Evolutionary conservation across 768 basidiomycete species (phyloP).

Genomic region (Naganishia antarctica): DNA sequence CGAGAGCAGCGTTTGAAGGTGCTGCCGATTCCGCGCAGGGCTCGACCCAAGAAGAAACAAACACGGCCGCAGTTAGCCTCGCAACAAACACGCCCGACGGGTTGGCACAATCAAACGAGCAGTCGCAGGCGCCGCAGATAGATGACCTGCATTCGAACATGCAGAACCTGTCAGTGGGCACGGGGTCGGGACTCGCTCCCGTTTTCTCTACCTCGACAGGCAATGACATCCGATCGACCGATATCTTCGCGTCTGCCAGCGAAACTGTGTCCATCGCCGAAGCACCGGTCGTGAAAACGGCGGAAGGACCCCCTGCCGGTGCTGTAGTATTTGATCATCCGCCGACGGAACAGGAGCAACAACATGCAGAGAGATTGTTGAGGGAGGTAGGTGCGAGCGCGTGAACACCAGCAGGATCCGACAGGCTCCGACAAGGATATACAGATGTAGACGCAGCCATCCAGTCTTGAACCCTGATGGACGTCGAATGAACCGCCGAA

Average conservation of each 20-base stretch:
- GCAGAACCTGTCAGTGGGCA: not conserved
- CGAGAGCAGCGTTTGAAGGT: constrained; percentile 36
- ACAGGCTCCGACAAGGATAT: too few relatives aligned
- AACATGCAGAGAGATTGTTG: constrained; percentile 25
- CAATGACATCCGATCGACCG: not conserved
- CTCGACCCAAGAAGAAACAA: not conserved
- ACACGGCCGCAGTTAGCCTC: not conserved
- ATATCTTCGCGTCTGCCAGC: not conserved
- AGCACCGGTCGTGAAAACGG: constrained; percentile 32
- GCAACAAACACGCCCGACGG: not conserved
- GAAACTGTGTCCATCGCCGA: constrained; percentile 21
- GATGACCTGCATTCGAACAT: constrained; percentile 1
- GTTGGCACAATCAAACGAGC: not conserved
- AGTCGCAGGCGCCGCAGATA: not conserved
- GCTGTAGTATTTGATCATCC: constrained; percentile 46
- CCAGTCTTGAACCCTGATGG: too few relatives aligned
- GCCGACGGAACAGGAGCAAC: constrained; percentile 37
- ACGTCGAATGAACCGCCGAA: too few relatives aligned
- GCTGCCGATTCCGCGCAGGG: not conserved
- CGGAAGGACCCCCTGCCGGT: constrained; percentile 41
- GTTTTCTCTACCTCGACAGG: too few relatives aligned
- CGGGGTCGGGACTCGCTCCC: not conserved
- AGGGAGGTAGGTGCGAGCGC: not conserved
- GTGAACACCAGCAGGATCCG: not conserved
- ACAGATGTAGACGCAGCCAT: too few relatives aligned